A percentile compares a stretch with the other conserved stretches of the same genome.
Conservation (phyloP, 148 eudicot genomes). For the Mesembryanthemum crystallinum region DNA sequence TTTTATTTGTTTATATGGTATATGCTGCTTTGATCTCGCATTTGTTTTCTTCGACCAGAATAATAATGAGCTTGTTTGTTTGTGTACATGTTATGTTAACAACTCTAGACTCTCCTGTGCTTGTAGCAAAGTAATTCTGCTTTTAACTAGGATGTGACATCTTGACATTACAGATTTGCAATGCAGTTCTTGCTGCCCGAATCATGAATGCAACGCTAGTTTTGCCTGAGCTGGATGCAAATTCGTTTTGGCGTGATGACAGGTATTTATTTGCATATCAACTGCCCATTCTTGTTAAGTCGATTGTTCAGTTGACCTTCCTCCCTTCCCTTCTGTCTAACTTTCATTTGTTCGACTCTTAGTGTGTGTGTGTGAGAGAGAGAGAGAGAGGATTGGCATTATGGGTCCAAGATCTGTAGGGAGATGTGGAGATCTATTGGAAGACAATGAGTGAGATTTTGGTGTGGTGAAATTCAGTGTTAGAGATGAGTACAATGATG, state of each 20-base stretch:
- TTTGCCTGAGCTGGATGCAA: conserved; percentile 89
- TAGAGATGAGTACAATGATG: too few relatives aligned
- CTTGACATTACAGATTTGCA: conserved; percentile 60
- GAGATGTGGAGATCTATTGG: too few relatives aligned
- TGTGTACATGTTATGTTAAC: neutral
- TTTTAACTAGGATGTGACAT: conserved; percentile 3
- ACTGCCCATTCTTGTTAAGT: too few relatives aligned
- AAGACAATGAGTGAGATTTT: too few relatives aligned
- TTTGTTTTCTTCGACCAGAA: neutral
- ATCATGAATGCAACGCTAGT: conserved; percentile 98
- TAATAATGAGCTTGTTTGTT: neutral
- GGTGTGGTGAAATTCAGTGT: too few relatives aligned
- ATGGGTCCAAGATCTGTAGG: too few relatives aligned
- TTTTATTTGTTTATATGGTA: neutral
- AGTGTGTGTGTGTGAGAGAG: too few relatives aligned
- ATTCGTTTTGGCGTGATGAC: conserved; percentile 90
- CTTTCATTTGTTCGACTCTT: too few relatives aligned
- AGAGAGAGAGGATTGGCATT: too few relatives aligned
- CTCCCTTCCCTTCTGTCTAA: too few relatives aligned
- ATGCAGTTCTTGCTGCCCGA: conserved; percentile 98
- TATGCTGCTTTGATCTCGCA: neutral
- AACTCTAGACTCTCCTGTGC: neutral
- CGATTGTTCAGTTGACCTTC: too few relatives aligned
- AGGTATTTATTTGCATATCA: conserved; percentile 57
- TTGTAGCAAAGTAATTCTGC: neutral